Base-by-base conservation (phyloP, 2,329 filamentous ascomycete species). In the Epichloe gansuensis region DNA sequence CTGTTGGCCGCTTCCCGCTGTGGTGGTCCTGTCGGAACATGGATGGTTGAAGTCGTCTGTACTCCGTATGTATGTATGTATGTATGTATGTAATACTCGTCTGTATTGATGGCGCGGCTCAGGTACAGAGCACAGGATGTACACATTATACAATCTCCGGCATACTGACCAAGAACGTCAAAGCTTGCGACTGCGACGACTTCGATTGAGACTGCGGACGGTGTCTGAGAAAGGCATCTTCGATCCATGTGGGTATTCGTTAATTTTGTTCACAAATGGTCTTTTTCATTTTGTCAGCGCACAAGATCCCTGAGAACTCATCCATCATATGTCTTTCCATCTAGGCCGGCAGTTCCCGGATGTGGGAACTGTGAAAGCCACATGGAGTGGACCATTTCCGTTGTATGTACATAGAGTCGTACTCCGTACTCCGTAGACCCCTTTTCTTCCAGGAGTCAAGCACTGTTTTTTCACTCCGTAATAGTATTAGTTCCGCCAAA, bases 271-370 rank as follows among this genome's bases (percentile, higher is more conserved):
- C 41, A 25, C 41, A 17, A 21, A 17, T 43, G 5, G 23, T 43
- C 11, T 43, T 43, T 17, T 12, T 17, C n/a, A 43, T 43, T 17
- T 11, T 17, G 13, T 21, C 47, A 61, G 31, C 31, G 2, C 31
- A 31, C 58, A 21, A 63, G 53, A 64, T 55, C n/a, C 61, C 36
- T 38, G 39, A 43, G 25, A 40, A n/a, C 38, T 34, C 9, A 31
- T 31, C 8, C 8, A 35, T 41, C n/a, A 7, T 48, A 43, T 43
- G 17, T 23, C 45, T 47, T 47, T n/a, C 27, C 23, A 27, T 47
- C 49, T 43, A 40, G 49, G 41, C 41, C 48, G 52, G 52, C 52
- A 53, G 52, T 51, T 51, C 31, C 44, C 52, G 38, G 39, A 31
- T 11, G 49, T 49, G 23, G 44, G 44, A 46, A 44, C 38, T 23